Conservation (phyloP, 371 early-diverging fungal species). For the Coemansia linderi region DNA sequence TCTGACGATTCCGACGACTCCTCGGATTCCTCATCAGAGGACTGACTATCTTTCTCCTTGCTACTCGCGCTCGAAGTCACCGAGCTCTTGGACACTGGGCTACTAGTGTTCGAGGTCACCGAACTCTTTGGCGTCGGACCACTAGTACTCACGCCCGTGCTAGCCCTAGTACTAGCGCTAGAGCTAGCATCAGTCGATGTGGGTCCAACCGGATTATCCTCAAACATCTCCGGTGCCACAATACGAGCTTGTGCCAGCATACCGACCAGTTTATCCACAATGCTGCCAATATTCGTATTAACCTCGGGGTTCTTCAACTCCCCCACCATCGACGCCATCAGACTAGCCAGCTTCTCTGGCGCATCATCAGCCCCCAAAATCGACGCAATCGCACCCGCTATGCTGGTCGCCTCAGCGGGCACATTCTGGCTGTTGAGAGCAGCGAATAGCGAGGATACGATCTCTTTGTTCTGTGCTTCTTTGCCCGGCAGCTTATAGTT, state of each 20-base stretch:
- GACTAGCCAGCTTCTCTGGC: neutral
- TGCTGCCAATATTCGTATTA: constrained; percentile 12
- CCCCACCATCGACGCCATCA: neutral
- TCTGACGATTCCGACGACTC: neutral
- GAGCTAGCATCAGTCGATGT: neutral
- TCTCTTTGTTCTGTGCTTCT: neutral
- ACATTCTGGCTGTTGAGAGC: constrained; percentile 8
- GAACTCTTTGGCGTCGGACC: neutral
- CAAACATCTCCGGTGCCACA: constrained; percentile 9
- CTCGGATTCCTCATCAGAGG: neutral
- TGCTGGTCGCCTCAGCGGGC: neutral
- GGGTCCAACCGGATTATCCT: constrained; percentile 1
- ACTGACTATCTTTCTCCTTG: neutral
- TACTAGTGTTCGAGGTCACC: neutral
- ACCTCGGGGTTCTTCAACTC: constrained; percentile 5
- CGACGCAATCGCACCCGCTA: neutral
- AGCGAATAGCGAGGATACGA: constrained; percentile 2
- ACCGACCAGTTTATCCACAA: neutral
- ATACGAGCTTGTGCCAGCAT: constrained; percentile 2
- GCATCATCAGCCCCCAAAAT: neutral
- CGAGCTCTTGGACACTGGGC: neutral
- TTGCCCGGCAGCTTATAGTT: neutral
- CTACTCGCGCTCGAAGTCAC: neutral
- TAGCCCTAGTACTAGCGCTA: neutral
- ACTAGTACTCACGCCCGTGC: neutral